Evolutionary conservation across 352 stramenopile genomes (phyloP).

Genomic region (Hyaloperonospora brassicae): DNA sequence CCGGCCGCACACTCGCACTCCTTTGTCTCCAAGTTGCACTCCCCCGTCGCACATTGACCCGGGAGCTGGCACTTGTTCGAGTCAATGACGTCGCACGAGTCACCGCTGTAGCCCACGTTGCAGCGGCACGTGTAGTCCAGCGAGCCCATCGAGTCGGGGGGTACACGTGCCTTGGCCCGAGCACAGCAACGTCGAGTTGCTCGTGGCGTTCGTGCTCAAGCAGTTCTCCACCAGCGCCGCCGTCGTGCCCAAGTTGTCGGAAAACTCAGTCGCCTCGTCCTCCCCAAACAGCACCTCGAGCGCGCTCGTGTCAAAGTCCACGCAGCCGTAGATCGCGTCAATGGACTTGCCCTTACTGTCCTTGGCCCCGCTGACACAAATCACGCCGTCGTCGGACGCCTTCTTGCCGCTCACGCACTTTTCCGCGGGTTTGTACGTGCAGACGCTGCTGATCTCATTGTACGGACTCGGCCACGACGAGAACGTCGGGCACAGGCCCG

Average conservation of each 20-base stretch:
- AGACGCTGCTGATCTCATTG: constrained; percentile 71
- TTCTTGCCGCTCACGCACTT: constrained; percentile 48
- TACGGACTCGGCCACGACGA: constrained; percentile 56
- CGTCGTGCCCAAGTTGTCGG: constrained; percentile 42
- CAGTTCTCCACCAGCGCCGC: constrained; percentile 36
- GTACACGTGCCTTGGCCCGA: constrained; percentile 58
- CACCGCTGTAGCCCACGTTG: constrained; percentile 64
- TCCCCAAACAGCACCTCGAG: constrained; percentile 53
- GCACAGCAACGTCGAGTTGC: constrained; percentile 46
- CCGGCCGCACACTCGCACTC: constrained; percentile 52
- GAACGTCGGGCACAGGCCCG: constrained; percentile 62
- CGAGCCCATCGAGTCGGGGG: constrained; percentile 29
- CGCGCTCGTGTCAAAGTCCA: constrained; percentile 48
- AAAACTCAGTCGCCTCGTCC: constrained; percentile 41
- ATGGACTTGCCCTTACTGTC: constrained; percentile 36
- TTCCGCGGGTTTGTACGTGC: constrained; percentile 62
- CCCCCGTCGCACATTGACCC: constrained; percentile 55
- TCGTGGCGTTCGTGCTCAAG: constrained; percentile 42
- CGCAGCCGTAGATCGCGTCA: constrained; percentile 63
- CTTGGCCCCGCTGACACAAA: constrained; percentile 42
- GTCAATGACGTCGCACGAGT: constrained; percentile 46
- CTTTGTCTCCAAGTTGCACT: constrained; percentile 63
- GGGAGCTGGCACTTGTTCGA: constrained; percentile 72
- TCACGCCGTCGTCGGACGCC: constrained; percentile 33
- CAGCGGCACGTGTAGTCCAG: constrained; percentile 60